Conservation (phyloP, 2,329 filamentous ascomycete species). For the Cladosporium velox region DNA sequence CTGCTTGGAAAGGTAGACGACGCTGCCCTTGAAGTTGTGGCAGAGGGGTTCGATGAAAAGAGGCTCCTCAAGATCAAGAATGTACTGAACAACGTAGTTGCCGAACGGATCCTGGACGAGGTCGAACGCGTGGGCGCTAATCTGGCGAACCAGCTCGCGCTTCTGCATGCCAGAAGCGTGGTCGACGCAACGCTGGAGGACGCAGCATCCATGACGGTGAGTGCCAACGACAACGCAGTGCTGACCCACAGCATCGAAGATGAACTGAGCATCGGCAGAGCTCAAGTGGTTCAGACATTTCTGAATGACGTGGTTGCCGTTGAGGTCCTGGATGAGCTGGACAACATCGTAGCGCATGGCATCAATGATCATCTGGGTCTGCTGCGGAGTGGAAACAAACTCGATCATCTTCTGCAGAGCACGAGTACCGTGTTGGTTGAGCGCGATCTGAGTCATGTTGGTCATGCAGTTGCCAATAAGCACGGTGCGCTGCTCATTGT, state of each 20-base stretch:
- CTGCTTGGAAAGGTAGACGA: constrained; percentile 77
- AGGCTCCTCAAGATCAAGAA: constrained; percentile 85
- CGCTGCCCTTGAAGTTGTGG: constrained; percentile 72
- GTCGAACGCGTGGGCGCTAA: constrained; percentile 82
- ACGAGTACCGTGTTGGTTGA: constrained; percentile 96
- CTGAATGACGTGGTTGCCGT: constrained; percentile 98
- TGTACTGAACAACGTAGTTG: constrained; percentile 99
- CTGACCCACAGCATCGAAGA: constrained; percentile 88
- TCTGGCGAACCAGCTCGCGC: constrained; percentile 78
- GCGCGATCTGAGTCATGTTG: constrained; percentile 86
- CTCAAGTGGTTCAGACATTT: constrained; percentile 96
- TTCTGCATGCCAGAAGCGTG: constrained; percentile 91
- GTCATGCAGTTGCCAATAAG: constrained; percentile 87
- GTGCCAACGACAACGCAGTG: constrained; percentile 91
- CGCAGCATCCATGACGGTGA: constrained; percentile 96
- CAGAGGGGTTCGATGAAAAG: constrained; percentile 88
- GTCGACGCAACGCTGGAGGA: constrained; percentile 96
- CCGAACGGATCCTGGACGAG: constrained; percentile 96
- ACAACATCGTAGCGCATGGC: constrained; percentile 84
- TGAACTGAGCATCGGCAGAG: constrained; percentile 85
- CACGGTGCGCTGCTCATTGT: constrained; percentile 89
- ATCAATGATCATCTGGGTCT: constrained; percentile 83
- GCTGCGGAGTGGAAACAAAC: constrained; percentile 81
- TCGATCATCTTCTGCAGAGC: constrained; percentile 99
- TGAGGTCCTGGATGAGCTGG: constrained; percentile 92